phyloP scores from a whole-genome alignment of 768 basidiomycete species.

The Pluteus cervinus region DNA sequence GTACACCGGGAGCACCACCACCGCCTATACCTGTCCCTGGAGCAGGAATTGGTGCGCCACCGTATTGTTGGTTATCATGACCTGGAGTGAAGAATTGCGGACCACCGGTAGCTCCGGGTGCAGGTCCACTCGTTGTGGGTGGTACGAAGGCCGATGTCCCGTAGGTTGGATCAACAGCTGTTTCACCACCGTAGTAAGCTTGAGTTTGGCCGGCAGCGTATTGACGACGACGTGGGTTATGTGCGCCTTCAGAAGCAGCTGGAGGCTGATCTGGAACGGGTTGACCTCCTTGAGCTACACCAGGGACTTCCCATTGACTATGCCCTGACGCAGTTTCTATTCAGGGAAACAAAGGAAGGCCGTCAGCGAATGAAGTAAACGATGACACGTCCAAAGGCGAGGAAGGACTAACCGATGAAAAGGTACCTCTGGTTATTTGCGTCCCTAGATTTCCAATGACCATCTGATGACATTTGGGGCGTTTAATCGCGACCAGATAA shows the following conservation, averaged over 20 bases:
- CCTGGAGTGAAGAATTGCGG: conserved; percentile 83
- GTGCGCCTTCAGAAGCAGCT: conserved; percentile 27
- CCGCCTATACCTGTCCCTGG: too few species aligned
- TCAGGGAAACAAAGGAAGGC: too few species aligned
- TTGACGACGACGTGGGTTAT: conserved; percentile 70
- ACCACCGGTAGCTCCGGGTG: too few species aligned
- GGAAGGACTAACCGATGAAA: conserved; percentile 78
- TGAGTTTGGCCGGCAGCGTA: conserved; percentile 94
- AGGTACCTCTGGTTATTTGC: conserved; percentile 74
- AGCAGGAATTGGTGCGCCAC: conserved; percentile 42
- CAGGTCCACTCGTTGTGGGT: conserved; percentile 29
- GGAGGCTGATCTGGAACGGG: conserved; percentile 30
- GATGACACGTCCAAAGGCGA: too few species aligned
- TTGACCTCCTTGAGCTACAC: conserved; percentile 37
- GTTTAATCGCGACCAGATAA: background rate
- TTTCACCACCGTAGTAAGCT: conserved; percentile 65
- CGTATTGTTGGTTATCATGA: conserved; percentile 60
- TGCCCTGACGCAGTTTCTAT: conserved; percentile 82
- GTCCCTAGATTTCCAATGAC: too few species aligned
- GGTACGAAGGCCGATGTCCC: conserved; percentile 22
- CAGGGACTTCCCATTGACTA: conserved; percentile 85
- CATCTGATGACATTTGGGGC: too few species aligned
- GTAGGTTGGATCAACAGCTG: conserved; percentile 39
- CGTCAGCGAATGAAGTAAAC: too few species aligned
- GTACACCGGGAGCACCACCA: too few species aligned